A percentile compares a stretch with the other conserved stretches of the same genome.
Evolutionary conservation across 139 green algal species (phyloP).

Genomic region (Picochlorum sp.): DNA sequence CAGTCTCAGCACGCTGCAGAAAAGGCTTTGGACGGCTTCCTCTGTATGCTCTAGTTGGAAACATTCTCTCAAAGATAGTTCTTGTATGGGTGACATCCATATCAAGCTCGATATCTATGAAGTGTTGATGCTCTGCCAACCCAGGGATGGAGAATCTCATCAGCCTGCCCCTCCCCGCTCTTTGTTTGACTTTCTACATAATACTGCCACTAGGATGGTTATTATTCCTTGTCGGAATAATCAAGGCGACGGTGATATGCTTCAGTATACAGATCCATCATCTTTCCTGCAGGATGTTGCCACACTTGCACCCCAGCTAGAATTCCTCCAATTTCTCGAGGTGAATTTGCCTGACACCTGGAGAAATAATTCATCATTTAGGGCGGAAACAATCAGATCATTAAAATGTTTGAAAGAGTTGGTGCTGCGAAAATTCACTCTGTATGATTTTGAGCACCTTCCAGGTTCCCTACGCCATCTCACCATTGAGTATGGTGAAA

Average conservation of each 20-base stretch:
- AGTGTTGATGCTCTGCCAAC: background rate
- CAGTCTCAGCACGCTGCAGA: background rate
- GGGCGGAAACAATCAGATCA: background rate
- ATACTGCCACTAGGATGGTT: too few species aligned
- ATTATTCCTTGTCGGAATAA: too few species aligned
- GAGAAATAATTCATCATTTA: background rate
- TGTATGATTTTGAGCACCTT: slow-evolving; percentile 4
- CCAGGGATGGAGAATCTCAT: background rate
- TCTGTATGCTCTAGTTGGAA: too few species aligned
- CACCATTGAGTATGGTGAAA: background rate
- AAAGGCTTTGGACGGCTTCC: too few species aligned
- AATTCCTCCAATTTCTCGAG: too few species aligned
- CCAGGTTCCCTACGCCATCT: background rate
- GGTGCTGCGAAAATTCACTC: background rate
- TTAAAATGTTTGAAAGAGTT: background rate
- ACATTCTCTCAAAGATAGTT: background rate
- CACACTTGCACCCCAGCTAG: too few species aligned
- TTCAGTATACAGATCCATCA: too few species aligned
- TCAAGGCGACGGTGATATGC: too few species aligned
- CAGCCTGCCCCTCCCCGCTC: too few species aligned
- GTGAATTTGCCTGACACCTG: too few species aligned
- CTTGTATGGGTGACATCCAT: background rate
- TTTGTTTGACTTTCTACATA: too few species aligned
- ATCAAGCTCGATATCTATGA: background rate
- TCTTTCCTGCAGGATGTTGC: too few species aligned